Evolutionary conservation across 106 monocot genomes (phyloP), one percentile per base, ranked within the genome.

Genomic region (Allium cepa): DNA sequence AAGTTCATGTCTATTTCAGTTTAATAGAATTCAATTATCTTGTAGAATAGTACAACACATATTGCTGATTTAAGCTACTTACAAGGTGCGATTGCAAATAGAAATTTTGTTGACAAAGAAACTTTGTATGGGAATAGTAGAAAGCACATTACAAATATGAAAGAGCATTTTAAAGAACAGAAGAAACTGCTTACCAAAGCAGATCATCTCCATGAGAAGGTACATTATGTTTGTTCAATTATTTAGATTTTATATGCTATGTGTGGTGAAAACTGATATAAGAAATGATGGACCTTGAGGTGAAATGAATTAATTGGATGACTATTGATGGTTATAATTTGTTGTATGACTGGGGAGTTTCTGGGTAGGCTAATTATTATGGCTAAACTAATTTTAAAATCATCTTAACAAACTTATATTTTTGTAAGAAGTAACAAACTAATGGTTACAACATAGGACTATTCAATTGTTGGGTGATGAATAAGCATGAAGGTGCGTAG

Each of bases 141-240:
- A 67, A 79, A 52, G 12, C 79, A 77, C 17, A 65, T 80, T 28
- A 53, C 63, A 53, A 57, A 53, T 57, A 64, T 83, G n/a, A 72
- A 79, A 53, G 82, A 84, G 64, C 82, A 84, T 70, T 76, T 62
- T 45, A 79, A 76, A 62, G 82, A 81, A 70, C 86, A 85, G 26
- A 76, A 87, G 62, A 73, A 59, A 67, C 69, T 99, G 49, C 73
- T 77, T 57, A 26, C 68, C 65, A 79, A 78, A 26, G 72, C 92
- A 77, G 79, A 80, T n/a, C 73, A 69, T 48, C 61, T 99, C 53
- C 81, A 89, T n/a, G 75, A 81, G 62, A 89, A 99, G 89, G 97
- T 99, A 80, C 47, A 10, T 60, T 11, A 18, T 26, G 11, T 52
- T 67, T 64, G 48, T 52, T 67, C 13, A 67, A 36, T 36, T 47